Evolutionary conservation across 164 flowering plant genomes (phyloP).

Genomic region (Stephania yunnanensis): DNA sequence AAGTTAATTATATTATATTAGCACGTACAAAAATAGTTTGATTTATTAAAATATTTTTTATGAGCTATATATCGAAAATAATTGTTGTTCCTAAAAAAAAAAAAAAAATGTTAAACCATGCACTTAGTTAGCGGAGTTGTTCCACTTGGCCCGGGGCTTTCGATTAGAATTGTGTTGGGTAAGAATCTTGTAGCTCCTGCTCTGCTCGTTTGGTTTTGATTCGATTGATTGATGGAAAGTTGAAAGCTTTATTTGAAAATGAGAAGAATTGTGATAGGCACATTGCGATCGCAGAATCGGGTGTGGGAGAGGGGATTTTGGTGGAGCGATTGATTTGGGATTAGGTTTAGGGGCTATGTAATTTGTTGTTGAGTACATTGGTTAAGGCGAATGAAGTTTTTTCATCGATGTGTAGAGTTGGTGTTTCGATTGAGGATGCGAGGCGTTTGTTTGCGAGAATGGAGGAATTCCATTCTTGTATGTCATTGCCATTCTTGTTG

Average conservation of each 20-base stretch:
- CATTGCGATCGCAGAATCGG: slow-evolving; percentile 27
- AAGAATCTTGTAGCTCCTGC: slow-evolving; percentile 35
- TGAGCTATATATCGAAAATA: no score
- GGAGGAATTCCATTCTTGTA: slow-evolving; percentile 21
- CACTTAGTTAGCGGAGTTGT: no score
- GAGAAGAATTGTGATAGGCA: slow-evolving; percentile 24
- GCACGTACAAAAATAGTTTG: no score
- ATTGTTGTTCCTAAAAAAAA: no score
- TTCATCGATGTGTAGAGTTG: slow-evolving; percentile 22
- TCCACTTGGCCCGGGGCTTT: slow-evolving; percentile 27
- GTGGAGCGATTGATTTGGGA: no score
- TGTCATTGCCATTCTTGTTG: no score
- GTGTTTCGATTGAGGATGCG: no score
- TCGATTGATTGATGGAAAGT: slow-evolving; percentile 58
- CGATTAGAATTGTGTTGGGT: slow-evolving; percentile 40
- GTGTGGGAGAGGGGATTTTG: no score
- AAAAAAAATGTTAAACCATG: no score
- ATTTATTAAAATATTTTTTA: no score
- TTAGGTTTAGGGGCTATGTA: slow-evolving; percentile 35
- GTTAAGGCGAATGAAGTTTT: slow-evolving; percentile 48
- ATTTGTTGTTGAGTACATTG: slow-evolving; percentile 48
- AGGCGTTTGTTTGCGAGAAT: slow-evolving; percentile 44
- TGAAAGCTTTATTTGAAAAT: slow-evolving; percentile 27
- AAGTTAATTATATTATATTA: no score
- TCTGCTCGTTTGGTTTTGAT: slow-evolving; percentile 57